Evolutionary conservation across 2,329 filamentous ascomycete species (phyloP).

Genomic region (Colletotrichum caudatum): DNA sequence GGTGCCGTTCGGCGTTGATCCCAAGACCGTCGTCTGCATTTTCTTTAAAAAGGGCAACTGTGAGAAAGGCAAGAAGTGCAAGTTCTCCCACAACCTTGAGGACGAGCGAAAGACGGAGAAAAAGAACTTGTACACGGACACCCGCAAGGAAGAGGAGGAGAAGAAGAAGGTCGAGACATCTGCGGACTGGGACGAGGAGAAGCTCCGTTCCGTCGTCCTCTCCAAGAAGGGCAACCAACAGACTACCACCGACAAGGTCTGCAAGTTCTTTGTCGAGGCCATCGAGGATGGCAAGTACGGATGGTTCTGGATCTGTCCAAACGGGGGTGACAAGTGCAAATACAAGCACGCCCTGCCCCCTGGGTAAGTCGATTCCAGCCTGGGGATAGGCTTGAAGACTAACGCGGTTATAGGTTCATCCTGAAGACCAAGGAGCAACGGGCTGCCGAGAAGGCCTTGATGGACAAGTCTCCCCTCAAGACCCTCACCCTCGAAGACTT

Average conservation of each 20-base stretch:
- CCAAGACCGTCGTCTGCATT: constrained; percentile 95
- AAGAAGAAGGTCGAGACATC: constrained; percentile 92
- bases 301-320: constrained; percentile 99
- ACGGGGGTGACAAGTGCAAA: constrained; percentile 97
- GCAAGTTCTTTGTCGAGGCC: constrained; percentile 97
- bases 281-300: constrained; percentile 99
- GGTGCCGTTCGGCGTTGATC: constrained; percentile 96
- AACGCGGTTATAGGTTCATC: constrained; percentile 75
- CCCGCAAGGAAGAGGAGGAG: constrained; percentile 77
- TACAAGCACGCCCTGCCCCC: constrained; percentile 96
- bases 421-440: constrained; percentile 98
- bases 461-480: constrained; percentile 95
- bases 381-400: neutral
- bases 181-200: constrained; percentile 97
- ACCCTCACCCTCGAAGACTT: constrained; percentile 98
- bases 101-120: constrained; percentile 94
- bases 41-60: constrained; percentile 98
- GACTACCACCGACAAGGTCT: constrained; percentile 97
- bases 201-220: constrained; percentile 88
- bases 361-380: constrained; percentile 73
- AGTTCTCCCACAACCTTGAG: constrained; percentile 92
- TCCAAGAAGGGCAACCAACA: constrained; percentile 98
- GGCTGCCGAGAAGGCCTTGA: constrained; percentile 91
- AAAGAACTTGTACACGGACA: constrained; percentile 90
- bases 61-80: constrained; percentile 98